Evolutionary conservation across 2,329 filamentous ascomycete species (phyloP), one percentile per base, ranked within the genome.

Genomic region (Microdochium paspali): DNA sequence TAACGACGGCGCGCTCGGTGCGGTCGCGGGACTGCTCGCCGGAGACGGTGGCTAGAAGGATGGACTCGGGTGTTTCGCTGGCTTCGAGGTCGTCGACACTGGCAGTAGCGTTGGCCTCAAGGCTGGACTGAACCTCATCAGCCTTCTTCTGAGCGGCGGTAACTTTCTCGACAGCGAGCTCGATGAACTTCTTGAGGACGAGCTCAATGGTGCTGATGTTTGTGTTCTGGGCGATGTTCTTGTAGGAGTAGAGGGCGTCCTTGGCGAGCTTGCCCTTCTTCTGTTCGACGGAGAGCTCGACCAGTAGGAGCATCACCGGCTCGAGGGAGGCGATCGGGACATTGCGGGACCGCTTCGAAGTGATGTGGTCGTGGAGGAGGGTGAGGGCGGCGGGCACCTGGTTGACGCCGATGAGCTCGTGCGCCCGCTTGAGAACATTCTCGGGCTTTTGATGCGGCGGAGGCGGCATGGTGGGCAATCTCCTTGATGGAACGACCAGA

Each of bases 191-290:
- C 73, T 95, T 95, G 61, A 98, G 80, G 56, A 98, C 93, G 58
- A 95, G 76, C 84, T 97, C 93, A 66, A 98, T 98, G 52, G 93
- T 98, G 59, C 82, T 90, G 57, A 98, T 90, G 66, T 97, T 97
- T 59, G 91, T 95, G 74, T 98, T 98, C 70, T 98, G 93, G 48
- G 90, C 91, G 58, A 96, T 97, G 70, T 98, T 98, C 79, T 98
- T 98, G 80, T 98, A 98, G 69, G 96, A 93, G 69, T 97, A 98
- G 44, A 98, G 79, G 52, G 93, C 93, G 73, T 98, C 93, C 79
- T 98, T 98, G 68, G 91, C 93, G 51, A 93, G 80, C 72, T 98
- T 98, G 60, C 93, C 93, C 74, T 97, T 98, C 73, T 93, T 90
- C 61, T 96, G 83, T 64, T 97, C 91, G 62, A 98, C 93, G 57